Conservation (phyloP, 73 alveolate species). For the Vitrella brassicaformis region DNA sequence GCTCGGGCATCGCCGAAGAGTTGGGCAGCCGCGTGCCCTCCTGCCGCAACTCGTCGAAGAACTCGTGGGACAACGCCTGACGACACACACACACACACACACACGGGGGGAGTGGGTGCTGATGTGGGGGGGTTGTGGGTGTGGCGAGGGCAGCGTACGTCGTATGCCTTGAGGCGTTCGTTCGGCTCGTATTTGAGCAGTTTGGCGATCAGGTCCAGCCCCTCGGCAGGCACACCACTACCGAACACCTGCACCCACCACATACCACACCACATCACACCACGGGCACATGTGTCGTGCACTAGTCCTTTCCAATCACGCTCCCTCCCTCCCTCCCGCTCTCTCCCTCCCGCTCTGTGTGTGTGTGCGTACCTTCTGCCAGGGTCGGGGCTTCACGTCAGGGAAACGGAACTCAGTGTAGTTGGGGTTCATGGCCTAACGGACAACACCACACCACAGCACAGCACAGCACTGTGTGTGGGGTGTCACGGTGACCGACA, state of each 20-base stretch:
- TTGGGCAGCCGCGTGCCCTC: conserved; percentile 40
- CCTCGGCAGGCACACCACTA: background rate
- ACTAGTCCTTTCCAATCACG: too few species aligned
- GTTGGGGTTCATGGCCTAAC: conserved; percentile 83
- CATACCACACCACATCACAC: background rate
- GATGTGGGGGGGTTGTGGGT: background rate
- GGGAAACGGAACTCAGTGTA: conserved; percentile 70
- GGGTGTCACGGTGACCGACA: too few species aligned
- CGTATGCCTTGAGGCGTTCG: background rate
- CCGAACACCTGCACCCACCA: background rate
- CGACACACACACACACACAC: conserved; percentile 1
- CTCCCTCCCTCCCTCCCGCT: too few species aligned
- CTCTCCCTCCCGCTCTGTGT: too few species aligned
- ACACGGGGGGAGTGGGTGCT: background rate
- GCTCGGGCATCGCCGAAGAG: conserved; percentile 47
- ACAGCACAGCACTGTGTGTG: too few species aligned
- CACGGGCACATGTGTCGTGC: background rate
- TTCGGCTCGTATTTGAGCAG: background rate
- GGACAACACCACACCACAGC: too few species aligned
- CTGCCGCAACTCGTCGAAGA: conserved; percentile 47
- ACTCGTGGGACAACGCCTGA: conserved; percentile 53
- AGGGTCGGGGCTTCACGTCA: too few species aligned
- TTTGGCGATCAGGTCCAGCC: background rate
- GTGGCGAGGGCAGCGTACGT: background rate
- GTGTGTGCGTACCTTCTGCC: background rate